Evolutionary conservation across 2,329 filamentous ascomycete species (phyloP), one percentile per base, ranked within the genome.

Genomic region (Ceratocystiopsis sp.): DNA sequence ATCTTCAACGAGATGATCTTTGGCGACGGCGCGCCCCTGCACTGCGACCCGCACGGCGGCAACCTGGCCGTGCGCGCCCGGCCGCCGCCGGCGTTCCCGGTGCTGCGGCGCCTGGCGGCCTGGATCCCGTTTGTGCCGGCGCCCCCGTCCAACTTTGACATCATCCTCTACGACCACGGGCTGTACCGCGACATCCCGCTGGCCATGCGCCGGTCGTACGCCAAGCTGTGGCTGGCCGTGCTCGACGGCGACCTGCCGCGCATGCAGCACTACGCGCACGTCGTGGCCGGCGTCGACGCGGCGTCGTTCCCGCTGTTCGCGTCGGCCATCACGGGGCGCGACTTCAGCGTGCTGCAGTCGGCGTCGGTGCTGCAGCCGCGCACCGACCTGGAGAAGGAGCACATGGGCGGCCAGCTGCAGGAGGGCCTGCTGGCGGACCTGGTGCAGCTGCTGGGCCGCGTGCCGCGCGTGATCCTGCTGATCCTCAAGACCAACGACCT

Each of bases 1-100:
- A 85, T 98, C 46, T 98, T 98, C 71, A 98, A 98, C 66, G 87
- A 96, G 59, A 98, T 98, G 91, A 95, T 98, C 52, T 98, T 98
- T 51, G 87, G 89, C 40, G 74, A 79, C 42, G 73, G 80, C 46
- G 89, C 89, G 0, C 86, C 91, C 0, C 65, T 98, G 35, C 91
- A 98, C 63, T 98, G 91, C 62, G 91, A 98, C 57, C 91, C 91
- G 0, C 91, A 98, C 56, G 91, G 87, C 40, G 91, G 91, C 38
- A 98, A 98, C 56, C 81, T 98, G 44, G 87, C 91, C 18, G 85
- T 98, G 48, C 78, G 62, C 59, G 45, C 35, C 12, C 45, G 40
- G 9, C 37, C 19, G 34, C 34, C 33, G 8, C 10, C 18, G 11
- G 32, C 4, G 14, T 18, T n/a, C 16, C 10, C 37, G 15, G 2